A percentile compares a stretch with the other conserved stretches of the same genome.
phyloP scores from a whole-genome alignment of 2,329 filamentous ascomycete species.

The Fusarium fracticaudum region DNA sequence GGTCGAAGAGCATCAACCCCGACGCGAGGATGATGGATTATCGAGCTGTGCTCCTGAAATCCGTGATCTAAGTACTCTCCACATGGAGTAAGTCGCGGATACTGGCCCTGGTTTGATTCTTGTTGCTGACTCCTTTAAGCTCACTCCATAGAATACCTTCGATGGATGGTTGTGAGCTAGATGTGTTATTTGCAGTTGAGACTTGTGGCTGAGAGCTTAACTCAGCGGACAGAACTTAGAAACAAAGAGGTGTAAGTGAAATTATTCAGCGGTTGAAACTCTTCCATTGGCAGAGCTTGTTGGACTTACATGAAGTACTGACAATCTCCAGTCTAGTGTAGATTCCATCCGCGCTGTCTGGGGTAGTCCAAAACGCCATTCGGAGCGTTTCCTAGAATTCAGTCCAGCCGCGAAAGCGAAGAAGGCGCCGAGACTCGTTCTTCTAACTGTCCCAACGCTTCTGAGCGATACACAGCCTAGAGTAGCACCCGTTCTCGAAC shows the following conservation, averaged over 20 bases:
- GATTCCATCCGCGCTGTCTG: not conserved
- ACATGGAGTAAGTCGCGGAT: not conserved
- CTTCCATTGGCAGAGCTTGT: not conserved
- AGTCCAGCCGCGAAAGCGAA: too few species aligned
- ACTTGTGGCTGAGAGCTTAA: too few species aligned
- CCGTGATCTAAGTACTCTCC: not conserved
- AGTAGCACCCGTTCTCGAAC: not conserved
- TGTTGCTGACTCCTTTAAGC: not conserved
- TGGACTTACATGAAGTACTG: not conserved
- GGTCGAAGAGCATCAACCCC: not conserved
- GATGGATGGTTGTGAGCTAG: too few species aligned
- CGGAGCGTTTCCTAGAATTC: not conserved
- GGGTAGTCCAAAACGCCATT: not conserved
- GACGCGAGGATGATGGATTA: not conserved
- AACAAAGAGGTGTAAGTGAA: not conserved
- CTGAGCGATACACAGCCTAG: accelerated
- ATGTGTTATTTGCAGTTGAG: too few species aligned
- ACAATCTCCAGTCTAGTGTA: not conserved
- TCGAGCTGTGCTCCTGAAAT: not conserved
- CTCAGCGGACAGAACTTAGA: too few species aligned
- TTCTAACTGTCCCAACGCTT: accelerated
- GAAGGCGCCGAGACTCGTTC: not conserved
- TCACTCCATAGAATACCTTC: not conserved
- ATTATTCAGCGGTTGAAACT: not conserved
- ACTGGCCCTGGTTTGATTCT: not conserved